Evolutionary conservation across 306 rosid species (phyloP).

Genomic region (Citrullus mucosospermus): DNA sequence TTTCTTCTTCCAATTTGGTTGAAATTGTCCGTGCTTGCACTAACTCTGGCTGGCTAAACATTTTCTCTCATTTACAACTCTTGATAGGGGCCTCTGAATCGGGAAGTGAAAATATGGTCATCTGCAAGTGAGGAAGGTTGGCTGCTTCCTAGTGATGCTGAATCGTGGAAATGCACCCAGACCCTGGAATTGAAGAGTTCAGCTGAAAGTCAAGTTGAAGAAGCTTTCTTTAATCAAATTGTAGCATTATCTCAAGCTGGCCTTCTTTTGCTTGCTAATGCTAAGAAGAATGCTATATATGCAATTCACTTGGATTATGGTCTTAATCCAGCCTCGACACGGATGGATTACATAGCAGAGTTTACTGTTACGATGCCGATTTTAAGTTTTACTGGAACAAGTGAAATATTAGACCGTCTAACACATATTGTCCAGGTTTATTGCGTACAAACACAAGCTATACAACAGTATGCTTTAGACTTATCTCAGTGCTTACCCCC

Average conservation of each 20-base stretch:
- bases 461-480: slow-evolving; percentile 97
- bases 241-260: slow-evolving; percentile 84
- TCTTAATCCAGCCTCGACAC: slow-evolving; percentile 63
- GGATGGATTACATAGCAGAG: slow-evolving; percentile 89
- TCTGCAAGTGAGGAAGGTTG: slow-evolving; percentile 85
- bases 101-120: slow-evolving; percentile 90
- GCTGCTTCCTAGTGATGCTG: slow-evolving; percentile 78
- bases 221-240: slow-evolving; percentile 93
- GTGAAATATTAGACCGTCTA: slow-evolving; percentile 63
- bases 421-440: slow-evolving; percentile 85
- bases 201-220: slow-evolving; percentile 55
- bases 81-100: slow-evolving; percentile 73
- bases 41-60: not conserved
- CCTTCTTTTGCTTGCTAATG: slow-evolving; percentile 94
- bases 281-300: slow-evolving; percentile 97
- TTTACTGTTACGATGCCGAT: slow-evolving; percentile 94
- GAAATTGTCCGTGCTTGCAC: not conserved
- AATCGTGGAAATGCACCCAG: slow-evolving; percentile 89
- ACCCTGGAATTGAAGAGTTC: slow-evolving; percentile 81
- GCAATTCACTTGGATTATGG: slow-evolving; percentile 87
- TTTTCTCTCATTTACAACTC: not conserved
- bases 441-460: slow-evolving; percentile 98
- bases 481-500: slow-evolving; percentile 93
- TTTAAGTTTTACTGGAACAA: slow-evolving; percentile 90
- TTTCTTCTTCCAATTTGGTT: not conserved